Conservation (phyloP, 2,329 filamentous ascomycete genomes). For the Cladosporium austrohemisphaericum region DNA sequence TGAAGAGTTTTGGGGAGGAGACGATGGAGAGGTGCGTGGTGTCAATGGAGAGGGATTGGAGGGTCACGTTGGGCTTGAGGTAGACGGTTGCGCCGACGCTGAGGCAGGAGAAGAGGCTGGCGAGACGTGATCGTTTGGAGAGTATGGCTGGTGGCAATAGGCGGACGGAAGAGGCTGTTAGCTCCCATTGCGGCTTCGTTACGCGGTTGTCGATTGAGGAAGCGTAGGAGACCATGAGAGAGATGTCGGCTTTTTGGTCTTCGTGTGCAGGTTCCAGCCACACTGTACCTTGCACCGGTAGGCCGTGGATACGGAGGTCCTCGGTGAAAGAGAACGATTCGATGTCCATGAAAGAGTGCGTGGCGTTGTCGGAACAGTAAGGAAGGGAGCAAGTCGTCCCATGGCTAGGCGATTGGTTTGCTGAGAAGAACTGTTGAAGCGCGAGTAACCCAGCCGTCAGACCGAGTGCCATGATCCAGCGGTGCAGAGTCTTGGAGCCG, state of each 20-base stretch:
- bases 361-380: background rate
- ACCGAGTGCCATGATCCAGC: background rate
- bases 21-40: constrained; percentile 39
- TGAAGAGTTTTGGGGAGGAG: constrained; percentile 31
- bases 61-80: constrained; percentile 31
- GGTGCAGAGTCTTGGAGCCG: background rate
- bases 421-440: background rate
- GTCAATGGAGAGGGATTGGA: constrained; percentile 35
- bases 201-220: constrained; percentile 25
- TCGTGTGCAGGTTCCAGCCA: constrained; percentile 34
- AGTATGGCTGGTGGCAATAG: background rate
- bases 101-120: constrained; percentile 30
- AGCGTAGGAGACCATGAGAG: constrained; percentile 36
- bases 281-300: constrained; percentile 36
- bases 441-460: background rate
- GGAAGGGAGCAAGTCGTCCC: background rate
- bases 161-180: background rate
- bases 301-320: constrained; percentile 20
- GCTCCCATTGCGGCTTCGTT: background rate
- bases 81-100: constrained; percentile 38
- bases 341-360: background rate
- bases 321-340: constrained; percentile 27
- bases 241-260: constrained; percentile 35
- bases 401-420: background rate
- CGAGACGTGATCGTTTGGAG: background rate